Percentiles rank a stretch among this genome's conserved stretches.
Conservation (phyloP, 352 stramenopile genomes). For the Peronospora destructor region DNA sequence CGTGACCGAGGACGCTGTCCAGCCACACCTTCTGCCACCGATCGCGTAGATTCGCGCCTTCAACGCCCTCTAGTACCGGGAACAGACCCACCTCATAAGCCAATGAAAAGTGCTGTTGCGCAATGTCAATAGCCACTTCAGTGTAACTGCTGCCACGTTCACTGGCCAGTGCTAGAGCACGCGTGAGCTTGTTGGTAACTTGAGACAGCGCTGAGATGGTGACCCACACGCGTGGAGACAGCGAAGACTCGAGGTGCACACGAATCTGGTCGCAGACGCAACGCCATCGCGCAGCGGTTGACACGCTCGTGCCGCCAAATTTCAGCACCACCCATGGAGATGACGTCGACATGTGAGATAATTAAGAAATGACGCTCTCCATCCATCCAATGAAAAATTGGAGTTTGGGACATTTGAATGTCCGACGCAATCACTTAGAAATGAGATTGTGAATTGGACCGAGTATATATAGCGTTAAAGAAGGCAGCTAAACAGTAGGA, state of each 20-base stretch:
- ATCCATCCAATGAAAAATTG: constrained; percentile 26
- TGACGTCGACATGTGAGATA: constrained; percentile 2
- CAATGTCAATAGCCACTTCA: constrained; percentile 41
- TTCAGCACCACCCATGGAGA: constrained; percentile 81
- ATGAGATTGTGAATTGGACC: too few species aligned
- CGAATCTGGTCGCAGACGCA: constrained; percentile 73
- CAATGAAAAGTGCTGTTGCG: constrained; percentile 64
- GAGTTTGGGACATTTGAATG: not conserved
- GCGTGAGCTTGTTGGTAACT: constrained; percentile 82
- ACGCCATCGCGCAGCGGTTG: constrained; percentile 64
- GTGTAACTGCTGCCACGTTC: constrained; percentile 33
- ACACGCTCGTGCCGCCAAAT: constrained; percentile 86
- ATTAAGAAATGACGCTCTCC: constrained; percentile 16
- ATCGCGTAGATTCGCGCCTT: constrained; percentile 42
- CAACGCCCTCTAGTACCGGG: constrained; percentile 30
- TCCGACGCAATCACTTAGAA: too few species aligned
- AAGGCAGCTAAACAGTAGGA: too few species aligned
- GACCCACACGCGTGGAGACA: constrained; percentile 64
- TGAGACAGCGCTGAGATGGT: constrained; percentile 85
- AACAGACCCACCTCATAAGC: constrained; percentile 65
- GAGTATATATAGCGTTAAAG: too few species aligned
- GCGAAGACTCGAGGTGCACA: constrained; percentile 37
- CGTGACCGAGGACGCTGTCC: constrained; percentile 39
- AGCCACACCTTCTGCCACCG: constrained; percentile 59
- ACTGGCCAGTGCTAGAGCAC: constrained; percentile 42